These are phyloP conservation scores for Huiozyma sinensis DNA, from an alignment of 805 yeast genomes.

Conservation along the genomic window DNA sequence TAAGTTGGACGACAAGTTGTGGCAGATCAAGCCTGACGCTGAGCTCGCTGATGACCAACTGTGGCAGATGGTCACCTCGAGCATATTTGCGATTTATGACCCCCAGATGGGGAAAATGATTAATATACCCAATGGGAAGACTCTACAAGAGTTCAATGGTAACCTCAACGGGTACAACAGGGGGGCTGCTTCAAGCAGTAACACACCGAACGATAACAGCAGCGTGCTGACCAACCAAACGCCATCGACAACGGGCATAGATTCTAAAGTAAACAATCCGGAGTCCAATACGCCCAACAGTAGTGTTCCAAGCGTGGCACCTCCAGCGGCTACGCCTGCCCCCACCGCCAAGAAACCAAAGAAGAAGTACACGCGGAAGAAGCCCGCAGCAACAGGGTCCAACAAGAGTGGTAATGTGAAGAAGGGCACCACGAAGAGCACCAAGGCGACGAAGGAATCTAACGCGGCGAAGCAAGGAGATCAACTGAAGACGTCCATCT, in stretches of 20 bases:
- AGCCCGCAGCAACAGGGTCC: neutral
- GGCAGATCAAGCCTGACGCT: constrained; percentile 22
- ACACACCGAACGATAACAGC: neutral
- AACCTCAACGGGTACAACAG: constrained; percentile 8
- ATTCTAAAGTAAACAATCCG: constrained; percentile 2
- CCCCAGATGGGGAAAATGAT: constrained; percentile 20
- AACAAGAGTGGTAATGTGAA: constrained; percentile 1
- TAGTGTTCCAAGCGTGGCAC: constrained; percentile 2
- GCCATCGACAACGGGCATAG: neutral
- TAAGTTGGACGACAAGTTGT: constrained; percentile 17
- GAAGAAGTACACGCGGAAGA: constrained; percentile 6
- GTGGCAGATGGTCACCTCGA: constrained; percentile 21
- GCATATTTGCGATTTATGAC: constrained; percentile 20
- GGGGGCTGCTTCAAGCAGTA: constrained; percentile 1
- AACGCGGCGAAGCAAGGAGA: neutral
- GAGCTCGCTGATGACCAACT: constrained; percentile 19
- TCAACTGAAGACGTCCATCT: constrained; percentile 13
- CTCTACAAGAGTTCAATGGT: constrained; percentile 1
- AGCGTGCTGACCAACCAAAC: neutral
- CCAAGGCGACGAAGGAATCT: neutral
- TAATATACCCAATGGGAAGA: neutral
- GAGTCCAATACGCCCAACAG: constrained; percentile 1
- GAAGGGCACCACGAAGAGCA: constrained; percentile 1
- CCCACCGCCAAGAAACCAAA: constrained; percentile 5
- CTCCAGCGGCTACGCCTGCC: neutral